A percentile compares a stretch with the other conserved stretches of the same genome.
Conservation (phyloP, 2,329 filamentous ascomycete genomes). For the Conoideocrella luteorostrata region DNA sequence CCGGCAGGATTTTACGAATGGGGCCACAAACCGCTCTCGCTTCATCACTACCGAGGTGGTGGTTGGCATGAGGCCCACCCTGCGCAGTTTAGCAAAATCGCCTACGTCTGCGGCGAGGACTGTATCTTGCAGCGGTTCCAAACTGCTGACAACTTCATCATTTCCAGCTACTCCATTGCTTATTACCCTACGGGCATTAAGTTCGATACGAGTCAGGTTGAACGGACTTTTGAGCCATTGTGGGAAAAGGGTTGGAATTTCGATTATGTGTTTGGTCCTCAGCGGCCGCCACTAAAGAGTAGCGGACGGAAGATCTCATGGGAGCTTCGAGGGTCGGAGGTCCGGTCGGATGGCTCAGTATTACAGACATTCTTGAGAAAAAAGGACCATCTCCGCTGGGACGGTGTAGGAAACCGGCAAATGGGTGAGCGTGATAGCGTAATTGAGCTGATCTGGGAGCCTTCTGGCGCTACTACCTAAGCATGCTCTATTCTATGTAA, state of each 20-base stretch:
- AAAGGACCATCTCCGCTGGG: slow-evolving; percentile 48
- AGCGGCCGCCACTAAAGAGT: slow-evolving; percentile 38
- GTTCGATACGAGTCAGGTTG: slow-evolving; percentile 43
- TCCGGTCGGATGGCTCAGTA: slow-evolving; percentile 44
- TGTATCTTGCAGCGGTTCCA: slow-evolving; percentile 54
- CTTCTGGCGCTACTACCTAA: too few species aligned
- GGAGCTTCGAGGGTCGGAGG: slow-evolving; percentile 44
- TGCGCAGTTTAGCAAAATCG: slow-evolving; percentile 49
- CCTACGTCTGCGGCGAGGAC: slow-evolving; percentile 54
- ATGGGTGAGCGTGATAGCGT: slow-evolving; percentile 50
- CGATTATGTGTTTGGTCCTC: slow-evolving; percentile 45
- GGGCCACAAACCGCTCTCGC: slow-evolving; percentile 51
- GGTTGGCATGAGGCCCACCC: slow-evolving; percentile 50
- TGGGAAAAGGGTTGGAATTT: slow-evolving; percentile 44
- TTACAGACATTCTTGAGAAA: slow-evolving; percentile 48
- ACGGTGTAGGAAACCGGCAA: slow-evolving; percentile 33
- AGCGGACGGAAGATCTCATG: slow-evolving; percentile 46
- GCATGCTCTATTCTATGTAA: too few species aligned
- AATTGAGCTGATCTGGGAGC: slow-evolving; percentile 53
- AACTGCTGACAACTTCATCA: slow-evolving; percentile 45
- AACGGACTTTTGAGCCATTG: slow-evolving; percentile 45
- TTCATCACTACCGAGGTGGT: slow-evolving; percentile 59
- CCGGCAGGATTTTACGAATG: slow-evolving; percentile 60
- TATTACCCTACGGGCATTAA: slow-evolving; percentile 47
- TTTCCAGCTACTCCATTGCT: slow-evolving; percentile 54